Conservation (phyloP, 805 yeast genomes). For the Pichia heedii region DNA sequence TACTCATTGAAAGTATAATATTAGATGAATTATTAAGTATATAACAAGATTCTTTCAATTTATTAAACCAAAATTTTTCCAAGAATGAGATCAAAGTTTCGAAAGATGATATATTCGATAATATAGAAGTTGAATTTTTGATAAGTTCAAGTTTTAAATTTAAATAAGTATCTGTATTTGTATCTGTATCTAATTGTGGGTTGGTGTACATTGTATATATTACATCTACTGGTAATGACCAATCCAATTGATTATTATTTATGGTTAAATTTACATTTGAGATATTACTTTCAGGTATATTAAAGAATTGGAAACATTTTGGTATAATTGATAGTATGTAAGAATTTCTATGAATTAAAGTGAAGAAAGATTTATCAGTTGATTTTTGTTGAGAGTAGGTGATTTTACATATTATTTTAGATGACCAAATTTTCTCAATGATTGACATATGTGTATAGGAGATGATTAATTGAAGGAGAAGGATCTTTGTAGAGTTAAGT, state of each 20-base stretch:
- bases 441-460: not conserved
- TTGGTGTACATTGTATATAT: not conserved
- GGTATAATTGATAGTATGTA: slow-evolving; percentile 36
- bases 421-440: not conserved
- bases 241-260: not conserved
- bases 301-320: slow-evolving; percentile 31
- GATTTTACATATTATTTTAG: not conserved
- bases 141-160: not conserved
- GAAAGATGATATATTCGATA: slow-evolving; percentile 16
- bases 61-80: slow-evolving; percentile 59
- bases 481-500: too few species aligned
- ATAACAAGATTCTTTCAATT: slow-evolving; percentile 73
- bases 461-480: too few species aligned
- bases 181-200: too few species aligned
- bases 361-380: not conserved
- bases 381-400: not conserved
- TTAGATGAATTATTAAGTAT: slow-evolving; percentile 72
- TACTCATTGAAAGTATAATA: slow-evolving; percentile 68
- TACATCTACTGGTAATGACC: not conserved
- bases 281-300: slow-evolving; percentile 25
- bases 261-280: not conserved
- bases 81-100: slow-evolving; percentile 18
- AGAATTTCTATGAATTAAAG: slow-evolving; percentile 33
- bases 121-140: not conserved
- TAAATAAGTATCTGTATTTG: not conserved